phyloP scores from a whole-genome alignment of 2,329 filamentous ascomycete species.

The Diaporthe sp. region DNA sequence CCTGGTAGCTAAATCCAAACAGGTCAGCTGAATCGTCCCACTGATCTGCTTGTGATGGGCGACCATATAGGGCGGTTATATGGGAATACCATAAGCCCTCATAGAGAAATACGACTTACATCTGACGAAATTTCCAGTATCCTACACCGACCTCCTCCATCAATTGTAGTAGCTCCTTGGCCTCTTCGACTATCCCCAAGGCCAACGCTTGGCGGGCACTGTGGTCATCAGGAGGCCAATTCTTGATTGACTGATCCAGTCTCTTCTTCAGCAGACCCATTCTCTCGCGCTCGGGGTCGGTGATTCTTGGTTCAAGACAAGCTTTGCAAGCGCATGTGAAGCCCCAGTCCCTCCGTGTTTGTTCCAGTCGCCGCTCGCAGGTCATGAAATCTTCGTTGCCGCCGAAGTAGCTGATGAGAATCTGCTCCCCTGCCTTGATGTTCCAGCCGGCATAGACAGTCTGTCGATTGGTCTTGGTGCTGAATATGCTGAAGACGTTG shows the following conservation, averaged over 20 bases:
- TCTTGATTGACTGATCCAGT: background rate
- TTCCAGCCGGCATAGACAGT: constrained; percentile 46
- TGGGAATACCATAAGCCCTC: background rate
- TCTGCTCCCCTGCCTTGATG: constrained; percentile 46
- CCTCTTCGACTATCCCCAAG: background rate
- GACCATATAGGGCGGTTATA: background rate
- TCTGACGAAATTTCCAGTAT: background rate
- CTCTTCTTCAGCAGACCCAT: background rate
- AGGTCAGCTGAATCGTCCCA: background rate
- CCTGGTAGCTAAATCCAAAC: background rate
- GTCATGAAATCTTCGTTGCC: background rate
- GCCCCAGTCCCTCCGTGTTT: background rate
- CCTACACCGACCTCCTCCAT: constrained; percentile 3
- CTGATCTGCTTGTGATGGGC: background rate
- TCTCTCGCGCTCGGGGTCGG: background rate
- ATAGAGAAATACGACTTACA: background rate
- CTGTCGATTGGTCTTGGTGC: constrained; percentile 40
- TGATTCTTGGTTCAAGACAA: background rate
- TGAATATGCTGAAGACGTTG: constrained; percentile 48
- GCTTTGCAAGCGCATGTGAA: background rate
- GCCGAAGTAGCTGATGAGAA: constrained; percentile 46
- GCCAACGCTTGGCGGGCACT: background rate
- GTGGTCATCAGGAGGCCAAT: too few relatives aligned
- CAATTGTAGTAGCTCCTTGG: background rate
- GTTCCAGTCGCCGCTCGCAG: background rate